These are phyloP conservation scores for Aegilops tauschii DNA, from an alignment of 176 grass and related monocot genomes.

Conservation along the genomic window DNA sequence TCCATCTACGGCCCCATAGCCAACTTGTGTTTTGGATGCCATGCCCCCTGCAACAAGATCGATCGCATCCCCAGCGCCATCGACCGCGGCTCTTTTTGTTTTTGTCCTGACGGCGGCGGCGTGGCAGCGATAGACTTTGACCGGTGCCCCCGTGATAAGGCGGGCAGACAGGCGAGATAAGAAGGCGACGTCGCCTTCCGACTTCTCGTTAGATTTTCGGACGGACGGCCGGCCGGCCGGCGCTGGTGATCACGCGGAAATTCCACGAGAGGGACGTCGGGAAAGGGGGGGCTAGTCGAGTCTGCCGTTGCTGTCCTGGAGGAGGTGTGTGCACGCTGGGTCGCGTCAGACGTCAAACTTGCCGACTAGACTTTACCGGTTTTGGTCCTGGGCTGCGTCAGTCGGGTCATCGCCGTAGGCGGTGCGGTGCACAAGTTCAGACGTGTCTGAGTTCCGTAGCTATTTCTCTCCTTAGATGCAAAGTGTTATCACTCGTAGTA, in stretches of 20 bases:
- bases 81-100: neutral
- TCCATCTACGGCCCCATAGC: neutral
- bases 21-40: neutral
- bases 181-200: neutral
- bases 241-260: slow-evolving; percentile 1
- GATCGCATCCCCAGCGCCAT: neutral
- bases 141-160: neutral
- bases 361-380: slow-evolving; percentile 20
- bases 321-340: neutral
- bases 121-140: neutral
- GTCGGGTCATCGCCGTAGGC: neutral
- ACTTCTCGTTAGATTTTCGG: neutral
- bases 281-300: neutral
- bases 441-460: neutral
- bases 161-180: neutral
- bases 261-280: slow-evolving; percentile 16
- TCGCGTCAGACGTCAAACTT: neutral
- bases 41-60: neutral
- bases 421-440: neutral
- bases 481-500: no score
- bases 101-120: neutral
- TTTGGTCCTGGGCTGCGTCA: neutral
- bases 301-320: neutral
- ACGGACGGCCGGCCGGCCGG: neutral
- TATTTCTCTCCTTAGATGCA: no score